Percentiles rank a stretch among this genome's conserved stretches.
phyloP scores from a whole-genome alignment of 2,329 filamentous ascomycete species.

The Fusarium xylarioides region DNA sequence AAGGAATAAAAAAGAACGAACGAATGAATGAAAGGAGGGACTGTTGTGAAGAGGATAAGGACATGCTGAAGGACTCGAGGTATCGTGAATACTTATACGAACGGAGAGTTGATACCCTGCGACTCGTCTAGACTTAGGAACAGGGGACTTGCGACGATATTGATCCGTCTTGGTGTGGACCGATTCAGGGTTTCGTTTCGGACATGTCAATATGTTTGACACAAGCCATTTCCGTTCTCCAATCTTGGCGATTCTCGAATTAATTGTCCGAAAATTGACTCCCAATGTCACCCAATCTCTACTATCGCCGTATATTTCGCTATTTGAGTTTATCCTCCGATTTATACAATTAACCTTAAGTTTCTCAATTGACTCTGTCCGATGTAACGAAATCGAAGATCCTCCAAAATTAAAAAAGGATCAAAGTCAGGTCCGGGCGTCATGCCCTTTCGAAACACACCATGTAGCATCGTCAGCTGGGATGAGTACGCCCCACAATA shows the following conservation, averaged over 20 bases:
- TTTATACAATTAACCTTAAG: neutral
- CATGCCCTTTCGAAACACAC: constrained; percentile 31
- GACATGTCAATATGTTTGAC: constrained; percentile 15
- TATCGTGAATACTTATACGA: constrained; percentile 29
- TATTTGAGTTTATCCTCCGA: neutral
- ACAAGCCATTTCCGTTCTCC: neutral
- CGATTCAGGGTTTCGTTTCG: constrained; percentile 20
- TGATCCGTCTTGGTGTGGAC: constrained; percentile 12
- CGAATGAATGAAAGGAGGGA: constrained; percentile 12
- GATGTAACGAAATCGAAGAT: constrained; percentile 1
- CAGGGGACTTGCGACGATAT: constrained; percentile 11
- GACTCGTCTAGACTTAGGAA: constrained; percentile 1
- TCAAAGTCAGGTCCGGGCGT: constrained; percentile 7
- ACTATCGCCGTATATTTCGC: neutral
- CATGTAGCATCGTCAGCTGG: constrained; percentile 30
- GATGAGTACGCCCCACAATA: neutral
- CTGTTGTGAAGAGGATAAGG: neutral
- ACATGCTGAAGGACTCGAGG: constrained; percentile 1
- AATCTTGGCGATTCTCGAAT: neutral
- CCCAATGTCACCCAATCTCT: neutral
- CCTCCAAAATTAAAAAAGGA: constrained; percentile 10
- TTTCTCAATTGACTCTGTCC: neutral
- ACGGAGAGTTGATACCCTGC: neutral
- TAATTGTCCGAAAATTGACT: neutral
- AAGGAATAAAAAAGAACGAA: constrained; percentile 7